Percentiles rank a stretch among this genome's conserved stretches.
Conservation (phyloP, 352 stramenopile species). For the Pythium phragmiticola region DNA sequence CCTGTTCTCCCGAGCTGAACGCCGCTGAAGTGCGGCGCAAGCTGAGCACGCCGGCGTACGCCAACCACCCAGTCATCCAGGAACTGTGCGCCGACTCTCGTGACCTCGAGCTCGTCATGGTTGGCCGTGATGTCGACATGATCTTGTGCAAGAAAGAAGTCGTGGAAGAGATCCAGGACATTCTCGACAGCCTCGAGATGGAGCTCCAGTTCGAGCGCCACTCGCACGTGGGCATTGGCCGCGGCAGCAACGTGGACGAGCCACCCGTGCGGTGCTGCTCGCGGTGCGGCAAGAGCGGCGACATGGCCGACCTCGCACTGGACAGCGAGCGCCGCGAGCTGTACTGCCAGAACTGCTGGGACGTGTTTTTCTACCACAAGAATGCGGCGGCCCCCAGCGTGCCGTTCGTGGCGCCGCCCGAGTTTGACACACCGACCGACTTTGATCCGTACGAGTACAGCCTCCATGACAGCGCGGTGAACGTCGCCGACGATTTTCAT, state of each 20-base stretch:
- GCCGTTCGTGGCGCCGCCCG: conserved; percentile 2
- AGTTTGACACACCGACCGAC: conserved; percentile 33
- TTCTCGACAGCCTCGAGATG: conserved; percentile 75
- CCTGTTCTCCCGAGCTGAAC: background rate
- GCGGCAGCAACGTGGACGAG: conserved; percentile 17
- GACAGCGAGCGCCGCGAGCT: conserved; percentile 42
- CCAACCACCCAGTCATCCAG: conserved; percentile 53
- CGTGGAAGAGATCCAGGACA: conserved; percentile 81
- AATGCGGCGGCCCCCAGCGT: conserved; percentile 21
- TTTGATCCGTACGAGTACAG: conserved; percentile 54
- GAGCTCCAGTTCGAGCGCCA: conserved; percentile 77
- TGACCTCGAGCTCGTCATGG: conserved; percentile 51
- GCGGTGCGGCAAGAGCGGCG: conserved; percentile 51
- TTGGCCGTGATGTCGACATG: conserved; percentile 50
- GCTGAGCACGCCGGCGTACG: conserved; percentile 21
- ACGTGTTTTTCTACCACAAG: conserved; percentile 69
- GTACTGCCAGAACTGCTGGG: conserved; percentile 78
- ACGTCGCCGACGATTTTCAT: conserved; percentile 49
- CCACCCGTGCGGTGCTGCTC: conserved; percentile 40
- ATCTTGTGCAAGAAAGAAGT: conserved; percentile 72
- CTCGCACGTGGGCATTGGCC: conserved; percentile 56
- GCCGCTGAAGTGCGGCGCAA: background rate
- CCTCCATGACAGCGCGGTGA: conserved; percentile 69
- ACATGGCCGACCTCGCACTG: conserved; percentile 55
- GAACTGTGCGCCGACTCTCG: conserved; percentile 42